Evolutionary conservation across 2,329 filamentous ascomycete genomes (phyloP).

Genomic region (Lithohypha guttulata): DNA sequence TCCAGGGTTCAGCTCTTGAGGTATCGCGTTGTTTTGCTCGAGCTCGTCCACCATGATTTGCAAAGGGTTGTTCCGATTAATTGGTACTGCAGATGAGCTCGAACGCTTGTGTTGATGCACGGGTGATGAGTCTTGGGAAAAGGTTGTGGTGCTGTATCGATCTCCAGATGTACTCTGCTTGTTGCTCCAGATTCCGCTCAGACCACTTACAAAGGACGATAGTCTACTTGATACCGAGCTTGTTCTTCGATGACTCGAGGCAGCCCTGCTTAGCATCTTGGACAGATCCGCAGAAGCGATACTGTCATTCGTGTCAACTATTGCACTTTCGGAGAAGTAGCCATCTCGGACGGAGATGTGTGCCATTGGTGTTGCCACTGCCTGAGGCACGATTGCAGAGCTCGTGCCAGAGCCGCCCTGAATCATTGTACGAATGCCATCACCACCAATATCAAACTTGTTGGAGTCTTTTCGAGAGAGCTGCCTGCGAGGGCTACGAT

Average conservation of each 20-base stretch:
- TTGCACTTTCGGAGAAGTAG: constrained; percentile 18
- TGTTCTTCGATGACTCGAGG: constrained; percentile 37
- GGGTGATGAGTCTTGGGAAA: constrained; percentile 2
- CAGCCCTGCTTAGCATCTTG: constrained; percentile 43
- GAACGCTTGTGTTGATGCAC: background rate
- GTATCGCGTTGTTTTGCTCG: background rate
- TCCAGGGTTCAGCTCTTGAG: background rate
- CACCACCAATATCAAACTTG: constrained; percentile 32
- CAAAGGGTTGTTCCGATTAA: background rate
- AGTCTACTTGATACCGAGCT: constrained; percentile 43
- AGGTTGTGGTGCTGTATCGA: constrained; percentile 26
- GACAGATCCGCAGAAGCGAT: constrained; percentile 46
- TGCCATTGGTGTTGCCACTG: constrained; percentile 39
- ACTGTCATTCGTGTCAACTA: constrained; percentile 29
- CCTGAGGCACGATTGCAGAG: constrained; percentile 41
- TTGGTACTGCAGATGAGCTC: constrained; percentile 16
- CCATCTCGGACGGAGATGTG: constrained; percentile 34
- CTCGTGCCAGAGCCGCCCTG: constrained; percentile 40
- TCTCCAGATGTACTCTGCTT: constrained; percentile 36
- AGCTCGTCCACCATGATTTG: constrained; percentile 9
- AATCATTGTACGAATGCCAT: constrained; percentile 32
- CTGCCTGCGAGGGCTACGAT: constrained; percentile 3
- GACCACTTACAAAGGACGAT: constrained; percentile 44
- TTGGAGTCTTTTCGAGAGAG: constrained; percentile 4
- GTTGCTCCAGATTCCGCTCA: constrained; percentile 40